Conservation (phyloP, 352 stramenopile genomes). For the Pythium periplocum region DNA sequence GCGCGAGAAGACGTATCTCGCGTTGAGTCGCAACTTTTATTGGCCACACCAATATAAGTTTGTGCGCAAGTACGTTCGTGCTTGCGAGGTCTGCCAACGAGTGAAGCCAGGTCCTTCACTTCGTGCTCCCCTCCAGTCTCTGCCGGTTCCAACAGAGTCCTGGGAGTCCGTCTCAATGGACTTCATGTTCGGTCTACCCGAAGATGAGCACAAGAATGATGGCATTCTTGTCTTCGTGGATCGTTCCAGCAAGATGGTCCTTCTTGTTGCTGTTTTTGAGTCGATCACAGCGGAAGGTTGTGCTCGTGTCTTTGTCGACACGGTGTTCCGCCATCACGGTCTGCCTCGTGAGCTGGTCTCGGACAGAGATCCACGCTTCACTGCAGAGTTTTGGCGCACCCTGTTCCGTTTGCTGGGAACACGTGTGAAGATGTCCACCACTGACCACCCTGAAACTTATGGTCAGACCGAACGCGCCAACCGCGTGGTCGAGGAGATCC, state of each 20-base stretch:
- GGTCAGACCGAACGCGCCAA: slow-evolving; percentile 8
- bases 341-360: slow-evolving; percentile 1
- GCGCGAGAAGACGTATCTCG: slow-evolving; percentile 17
- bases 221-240: slow-evolving; percentile 13
- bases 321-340: slow-evolving; percentile 4
- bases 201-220: not conserved
- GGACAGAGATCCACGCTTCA: not conserved
- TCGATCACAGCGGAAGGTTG: not conserved
- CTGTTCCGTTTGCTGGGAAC: not conserved
- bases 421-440: not conserved
- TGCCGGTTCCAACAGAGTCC: too few relatives aligned
- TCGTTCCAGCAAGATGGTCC: slow-evolving; percentile 13
- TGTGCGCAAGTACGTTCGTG: slow-evolving; percentile 16
- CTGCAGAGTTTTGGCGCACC: not conserved
- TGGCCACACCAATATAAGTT: slow-evolving; percentile 20
- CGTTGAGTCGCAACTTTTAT: slow-evolving; percentile 14
- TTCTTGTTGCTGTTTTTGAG: slow-evolving; percentile 2
- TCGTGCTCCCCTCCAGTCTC: slow-evolving; percentile 9
- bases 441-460: not conserved
- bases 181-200: slow-evolving; percentile 17
- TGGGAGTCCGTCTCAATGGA: slow-evolving; percentile 20
- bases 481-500: slow-evolving; percentile 13
- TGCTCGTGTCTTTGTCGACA: slow-evolving; percentile 6
- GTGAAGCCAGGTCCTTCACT: slow-evolving; percentile 15
- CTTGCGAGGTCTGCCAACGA: slow-evolving; percentile 20